These are phyloP conservation scores for Penicillium fimorum DNA, from an alignment of 495 filamentous ascomycete species.

Conservation along the genomic window DNA sequence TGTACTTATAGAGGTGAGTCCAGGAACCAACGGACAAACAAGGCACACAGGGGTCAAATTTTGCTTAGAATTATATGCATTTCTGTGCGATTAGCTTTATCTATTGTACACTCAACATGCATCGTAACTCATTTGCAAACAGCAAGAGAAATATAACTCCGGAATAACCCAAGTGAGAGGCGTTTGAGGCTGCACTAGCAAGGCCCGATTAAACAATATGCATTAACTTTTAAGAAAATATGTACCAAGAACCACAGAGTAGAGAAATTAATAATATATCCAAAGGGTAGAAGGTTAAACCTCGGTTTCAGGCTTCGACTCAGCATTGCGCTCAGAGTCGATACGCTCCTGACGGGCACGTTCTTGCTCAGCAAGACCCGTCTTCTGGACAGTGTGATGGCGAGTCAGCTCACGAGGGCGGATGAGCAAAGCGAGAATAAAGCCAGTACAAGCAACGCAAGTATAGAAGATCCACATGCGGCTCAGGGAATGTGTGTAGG, in stretches of 20 bases:
- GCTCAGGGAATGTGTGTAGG: constrained; percentile 56
- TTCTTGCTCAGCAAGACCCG: constrained; percentile 57
- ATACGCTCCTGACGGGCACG: constrained; percentile 38
- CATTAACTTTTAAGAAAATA: background rate
- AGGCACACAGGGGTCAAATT: background rate
- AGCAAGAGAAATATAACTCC: background rate
- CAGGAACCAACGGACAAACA: background rate
- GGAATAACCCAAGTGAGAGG: background rate
- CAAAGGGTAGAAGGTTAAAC: constrained; percentile 18
- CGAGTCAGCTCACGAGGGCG: constrained; percentile 55
- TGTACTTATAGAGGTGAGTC: background rate
- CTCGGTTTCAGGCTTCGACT: constrained; percentile 25
- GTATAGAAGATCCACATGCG: constrained; percentile 71
- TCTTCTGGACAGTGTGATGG: constrained; percentile 60
- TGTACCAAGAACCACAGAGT: background rate
- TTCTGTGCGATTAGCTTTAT: background rate
- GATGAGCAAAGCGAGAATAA: constrained; percentile 56
- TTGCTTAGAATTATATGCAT: background rate
- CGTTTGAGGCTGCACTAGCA: background rate
- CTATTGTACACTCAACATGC: background rate
- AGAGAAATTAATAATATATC: background rate
- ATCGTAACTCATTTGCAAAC: background rate
- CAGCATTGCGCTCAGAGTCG: constrained; percentile 28
- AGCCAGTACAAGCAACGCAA: constrained; percentile 50
- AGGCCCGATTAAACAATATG: background rate